Percentiles rank a stretch among this genome's conserved stretches.
phyloP scores from a whole-genome alignment of 768 basidiomycete species.

The Lentinus brumalis region DNA sequence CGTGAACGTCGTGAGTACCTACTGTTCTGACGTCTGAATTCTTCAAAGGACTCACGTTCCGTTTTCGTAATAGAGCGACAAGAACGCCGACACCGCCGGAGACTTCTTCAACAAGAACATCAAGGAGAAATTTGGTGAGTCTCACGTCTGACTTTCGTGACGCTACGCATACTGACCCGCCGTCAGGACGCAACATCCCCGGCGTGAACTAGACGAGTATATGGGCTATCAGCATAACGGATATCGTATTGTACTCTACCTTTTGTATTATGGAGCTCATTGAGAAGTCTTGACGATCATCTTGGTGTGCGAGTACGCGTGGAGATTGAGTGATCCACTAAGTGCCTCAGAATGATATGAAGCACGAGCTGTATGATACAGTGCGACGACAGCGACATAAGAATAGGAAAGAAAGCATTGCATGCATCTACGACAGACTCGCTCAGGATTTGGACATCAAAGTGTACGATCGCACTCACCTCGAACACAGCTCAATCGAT shows the following conservation, averaged over 20 bases:
- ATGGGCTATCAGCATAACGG: neutral
- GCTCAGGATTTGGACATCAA: too few relatives aligned
- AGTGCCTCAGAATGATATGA: neutral
- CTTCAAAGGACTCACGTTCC: neutral
- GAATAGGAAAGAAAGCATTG: slow-evolving; percentile 1
- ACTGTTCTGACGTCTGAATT: too few relatives aligned
- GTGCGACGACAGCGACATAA: slow-evolving; percentile 16
- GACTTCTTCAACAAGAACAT: slow-evolving; percentile 30
- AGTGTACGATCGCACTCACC: neutral
- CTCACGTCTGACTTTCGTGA: neutral
- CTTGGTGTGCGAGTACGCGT: neutral
- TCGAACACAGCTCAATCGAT: slow-evolving; percentile 42
- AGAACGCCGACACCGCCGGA: slow-evolving; percentile 29
- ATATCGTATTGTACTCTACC: slow-evolving; percentile 1
- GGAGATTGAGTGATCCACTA: neutral
- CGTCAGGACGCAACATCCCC: slow-evolving; percentile 26
- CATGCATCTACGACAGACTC: neutral
- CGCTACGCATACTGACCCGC: too few relatives aligned
- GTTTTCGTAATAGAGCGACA: slow-evolving; percentile 21
- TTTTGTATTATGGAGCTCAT: neutral
- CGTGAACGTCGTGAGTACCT: slow-evolving; percentile 24
- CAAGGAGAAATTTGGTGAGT: slow-evolving; percentile 23
- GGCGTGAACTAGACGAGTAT: slow-evolving; percentile 23
- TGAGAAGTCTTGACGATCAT: neutral
- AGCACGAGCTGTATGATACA: neutral